Conservation (phyloP, 1,284 basidiomycete genomes). For the Pseudozyma tsukubaensis region DNA sequence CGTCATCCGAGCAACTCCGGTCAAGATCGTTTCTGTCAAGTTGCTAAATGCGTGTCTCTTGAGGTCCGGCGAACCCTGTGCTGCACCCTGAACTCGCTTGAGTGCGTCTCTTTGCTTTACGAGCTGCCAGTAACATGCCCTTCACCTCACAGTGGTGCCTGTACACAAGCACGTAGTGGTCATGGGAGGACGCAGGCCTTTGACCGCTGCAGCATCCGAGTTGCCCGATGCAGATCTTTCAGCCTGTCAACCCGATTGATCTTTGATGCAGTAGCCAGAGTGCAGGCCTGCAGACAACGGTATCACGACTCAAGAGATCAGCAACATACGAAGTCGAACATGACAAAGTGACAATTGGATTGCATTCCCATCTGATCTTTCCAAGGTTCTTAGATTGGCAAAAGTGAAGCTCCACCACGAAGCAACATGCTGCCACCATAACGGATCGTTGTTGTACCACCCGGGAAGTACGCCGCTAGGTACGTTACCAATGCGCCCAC, state of each 20-base stretch:
- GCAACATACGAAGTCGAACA: neutral
- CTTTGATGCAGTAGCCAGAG: too few species aligned
- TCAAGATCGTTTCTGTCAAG: neutral
- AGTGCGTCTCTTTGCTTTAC: neutral
- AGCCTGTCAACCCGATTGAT: too few species aligned
- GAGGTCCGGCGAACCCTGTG: constrained; percentile 5
- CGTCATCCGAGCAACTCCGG: constrained; percentile 2
- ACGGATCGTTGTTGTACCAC: constrained; percentile 63
- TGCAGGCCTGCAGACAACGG: too few species aligned
- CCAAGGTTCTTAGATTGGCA: constrained; percentile 52
- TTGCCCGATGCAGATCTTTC: too few species aligned
- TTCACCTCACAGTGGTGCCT: too few species aligned
- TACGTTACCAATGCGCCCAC: constrained; percentile 61
- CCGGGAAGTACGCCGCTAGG: constrained; percentile 66
- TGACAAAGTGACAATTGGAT: neutral
- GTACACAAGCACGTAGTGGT: too few species aligned
- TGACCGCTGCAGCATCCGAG: too few species aligned
- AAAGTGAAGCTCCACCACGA: constrained; percentile 59
- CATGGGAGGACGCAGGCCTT: too few species aligned
- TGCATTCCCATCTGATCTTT: neutral
- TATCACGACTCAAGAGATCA: too few species aligned
- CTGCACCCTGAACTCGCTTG: constrained; percentile 25
- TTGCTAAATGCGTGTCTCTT: neutral
- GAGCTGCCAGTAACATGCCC: too few species aligned
- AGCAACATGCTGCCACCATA: constrained; percentile 62